Base-by-base conservation (phyloP, 75 land plant species). In the Larix kaempferi region DNA sequence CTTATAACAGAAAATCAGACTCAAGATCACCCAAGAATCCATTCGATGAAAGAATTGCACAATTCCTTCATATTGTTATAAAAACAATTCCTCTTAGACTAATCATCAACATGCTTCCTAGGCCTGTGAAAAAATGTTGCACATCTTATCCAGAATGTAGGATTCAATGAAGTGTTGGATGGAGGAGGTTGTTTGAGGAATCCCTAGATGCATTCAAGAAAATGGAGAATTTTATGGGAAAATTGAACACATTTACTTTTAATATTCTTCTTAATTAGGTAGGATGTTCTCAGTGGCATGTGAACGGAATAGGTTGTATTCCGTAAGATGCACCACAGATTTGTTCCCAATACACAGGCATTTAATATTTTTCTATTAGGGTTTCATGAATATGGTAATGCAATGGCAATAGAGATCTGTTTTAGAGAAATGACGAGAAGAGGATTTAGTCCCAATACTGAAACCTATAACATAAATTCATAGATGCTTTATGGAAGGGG, bases 401-500 rank as follows among this genome's bases (percentile, higher is more conserved):
- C 89, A 1, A 61, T 71, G 27, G 82, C 87, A 4, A 79, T 84
- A n/a, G 87, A 91, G 71, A 19, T 85, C 5, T 87, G 87, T 57
- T 91, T 82, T 33, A 85, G 87, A 37, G 89, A 91, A 41, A 81
- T 85, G 85, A 29, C 80, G 5, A 35, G 71, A 13, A 80, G 92
- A 61, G 92, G 94, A 13, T 90, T 85, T 64, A 80, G 81, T 60
- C 92, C n/a, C 1, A 82, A 88, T 64, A 35, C 39, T n/a, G 76
- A 84, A 2, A 86, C 90, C 2, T 92, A 86, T 74, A 86, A 80
- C 54, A 82, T 91, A 1, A n/a, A 52, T 59, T 93, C 49, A 84
- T 91, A 25, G 89, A 91, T 87, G 89, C 85, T 4, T 85, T 91
- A 73, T 91, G 91, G 74, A 91, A 91, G 74, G 82, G 77, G 3